Conservation (phyloP, 179 eudicot species). For the Beta lomatogona region DNA sequence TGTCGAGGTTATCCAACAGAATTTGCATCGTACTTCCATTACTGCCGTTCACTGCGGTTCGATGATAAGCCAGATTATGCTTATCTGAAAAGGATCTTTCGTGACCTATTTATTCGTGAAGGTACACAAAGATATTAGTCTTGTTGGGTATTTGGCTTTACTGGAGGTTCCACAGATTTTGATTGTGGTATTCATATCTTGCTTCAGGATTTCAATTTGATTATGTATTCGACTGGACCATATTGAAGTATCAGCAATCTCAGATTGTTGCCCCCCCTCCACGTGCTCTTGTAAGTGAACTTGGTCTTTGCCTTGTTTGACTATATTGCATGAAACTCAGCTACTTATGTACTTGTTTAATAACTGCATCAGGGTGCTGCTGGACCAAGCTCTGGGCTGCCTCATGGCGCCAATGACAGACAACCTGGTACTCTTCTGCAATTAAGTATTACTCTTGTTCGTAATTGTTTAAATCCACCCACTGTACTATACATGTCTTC, state of each 20-base stretch:
- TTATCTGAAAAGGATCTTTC: slow-evolving; percentile 86
- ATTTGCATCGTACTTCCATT: slow-evolving; percentile 95
- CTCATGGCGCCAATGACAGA: slow-evolving; percentile 51
- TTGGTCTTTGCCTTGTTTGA: slow-evolving; percentile 19
- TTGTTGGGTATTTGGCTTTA: background rate
- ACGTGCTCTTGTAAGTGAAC: slow-evolving; percentile 60
- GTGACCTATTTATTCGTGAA: slow-evolving; percentile 95
- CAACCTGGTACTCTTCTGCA: slow-evolving; percentile 42
- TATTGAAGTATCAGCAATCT: slow-evolving; percentile 92
- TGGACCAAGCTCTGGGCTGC: slow-evolving; percentile 83
- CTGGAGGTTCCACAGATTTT: slow-evolving; percentile 6
- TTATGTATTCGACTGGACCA: slow-evolving; percentile 98
- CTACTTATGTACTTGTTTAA: slow-evolving; percentile 20
- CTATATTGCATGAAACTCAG: background rate
- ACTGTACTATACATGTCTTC: background rate
- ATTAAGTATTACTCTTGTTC: background rate
- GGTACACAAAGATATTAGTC: slow-evolving; percentile 38
- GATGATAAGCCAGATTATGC: slow-evolving; percentile 98
- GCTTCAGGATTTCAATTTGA: slow-evolving; percentile 88
- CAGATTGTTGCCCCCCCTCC: slow-evolving; percentile 74
- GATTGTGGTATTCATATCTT: slow-evolving; percentile 16
- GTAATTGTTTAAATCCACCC: background rate
- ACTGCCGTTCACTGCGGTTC: slow-evolving; percentile 90
- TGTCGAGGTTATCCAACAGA: slow-evolving; percentile 95
- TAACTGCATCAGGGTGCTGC: slow-evolving; percentile 51